Evolutionary conservation across 495 filamentous ascomycete genomes (phyloP).

Genomic region (Penicillium bialowiezense): DNA sequence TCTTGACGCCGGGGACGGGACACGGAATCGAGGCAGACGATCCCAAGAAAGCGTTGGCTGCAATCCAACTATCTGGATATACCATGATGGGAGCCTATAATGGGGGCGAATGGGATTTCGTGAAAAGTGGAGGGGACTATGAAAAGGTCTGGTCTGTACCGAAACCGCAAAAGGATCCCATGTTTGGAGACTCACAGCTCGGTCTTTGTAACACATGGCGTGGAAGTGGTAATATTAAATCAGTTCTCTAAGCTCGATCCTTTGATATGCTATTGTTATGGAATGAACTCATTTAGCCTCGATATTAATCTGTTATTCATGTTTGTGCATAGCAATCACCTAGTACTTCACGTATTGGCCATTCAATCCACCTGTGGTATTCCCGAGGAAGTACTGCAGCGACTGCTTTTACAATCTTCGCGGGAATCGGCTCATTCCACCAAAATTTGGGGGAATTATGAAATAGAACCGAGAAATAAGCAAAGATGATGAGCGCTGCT

Average conservation of each 20-base stretch:
- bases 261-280: no score
- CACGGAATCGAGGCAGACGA: slow-evolving; percentile 15
- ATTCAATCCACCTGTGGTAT: slow-evolving; percentile 3
- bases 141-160: slow-evolving; percentile 14
- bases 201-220: neutral
- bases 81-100: slow-evolving; percentile 20
- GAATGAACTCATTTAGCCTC: no score
- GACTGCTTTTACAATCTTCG: neutral
- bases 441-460: slow-evolving; percentile 3
- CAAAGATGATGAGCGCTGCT: slow-evolving; percentile 2
- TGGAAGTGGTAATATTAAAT: neutral
- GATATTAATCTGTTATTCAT: no score
- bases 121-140: slow-evolving; percentile 12
- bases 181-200: slow-evolving; percentile 6
- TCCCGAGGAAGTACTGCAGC: neutral
- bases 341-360: neutral
- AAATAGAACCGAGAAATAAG: neutral
- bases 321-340: no score
- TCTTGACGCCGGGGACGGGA: slow-evolving; percentile 27
- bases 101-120: slow-evolving; percentile 9
- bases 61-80: slow-evolving; percentile 8
- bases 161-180: slow-evolving; percentile 38
- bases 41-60: slow-evolving; percentile 4
- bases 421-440: slow-evolving; percentile 5
- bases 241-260: no score